Evolutionary conservation across 2,329 filamentous ascomycete species (phyloP).

Genomic region (Pyrenophora graminea): DNA sequence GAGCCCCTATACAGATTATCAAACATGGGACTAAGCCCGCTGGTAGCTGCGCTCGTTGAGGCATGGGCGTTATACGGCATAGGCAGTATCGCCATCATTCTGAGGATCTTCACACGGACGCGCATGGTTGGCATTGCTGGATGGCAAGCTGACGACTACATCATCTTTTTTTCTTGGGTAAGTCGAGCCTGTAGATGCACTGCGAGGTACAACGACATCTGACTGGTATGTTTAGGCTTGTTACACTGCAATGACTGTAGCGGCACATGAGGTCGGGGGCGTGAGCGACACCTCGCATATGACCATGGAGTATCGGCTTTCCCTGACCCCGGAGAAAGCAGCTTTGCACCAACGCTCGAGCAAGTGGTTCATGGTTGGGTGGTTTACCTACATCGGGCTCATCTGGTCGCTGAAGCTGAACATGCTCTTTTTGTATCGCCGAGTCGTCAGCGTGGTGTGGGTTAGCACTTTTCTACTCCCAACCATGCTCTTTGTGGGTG

Average conservation of each 20-base stretch:
- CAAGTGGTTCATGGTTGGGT: conserved; percentile 45
- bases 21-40: conserved; percentile 12
- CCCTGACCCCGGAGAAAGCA: conserved; percentile 34
- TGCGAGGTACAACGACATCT: not conserved
- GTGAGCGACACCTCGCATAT: conserved; percentile 39
- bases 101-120: conserved; percentile 40
- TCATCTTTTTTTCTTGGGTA: conserved; percentile 39
- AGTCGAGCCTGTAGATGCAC: not conserved
- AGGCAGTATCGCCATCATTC: conserved; percentile 38
- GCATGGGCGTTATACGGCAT: conserved; percentile 47
- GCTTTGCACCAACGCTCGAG: conserved; percentile 39
- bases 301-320: conserved; percentile 36
- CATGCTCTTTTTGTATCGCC: conserved; percentile 49
- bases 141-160: conserved; percentile 44
- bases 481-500: conserved; percentile 36
- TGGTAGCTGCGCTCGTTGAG: conserved; percentile 22
- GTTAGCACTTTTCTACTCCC: conserved; percentile 46
- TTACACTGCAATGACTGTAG: conserved; percentile 27
- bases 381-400: conserved; percentile 42
- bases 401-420: conserved; percentile 51
- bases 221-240: conserved; percentile 3
- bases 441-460: conserved; percentile 44
- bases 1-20: no score
- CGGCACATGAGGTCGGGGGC: conserved; percentile 34
- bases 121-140: conserved; percentile 41